Evolutionary conservation across 2,329 filamentous ascomycete species (phyloP), one percentile per base, ranked within the genome.

Genomic region (Lachnellula occidentalis): DNA sequence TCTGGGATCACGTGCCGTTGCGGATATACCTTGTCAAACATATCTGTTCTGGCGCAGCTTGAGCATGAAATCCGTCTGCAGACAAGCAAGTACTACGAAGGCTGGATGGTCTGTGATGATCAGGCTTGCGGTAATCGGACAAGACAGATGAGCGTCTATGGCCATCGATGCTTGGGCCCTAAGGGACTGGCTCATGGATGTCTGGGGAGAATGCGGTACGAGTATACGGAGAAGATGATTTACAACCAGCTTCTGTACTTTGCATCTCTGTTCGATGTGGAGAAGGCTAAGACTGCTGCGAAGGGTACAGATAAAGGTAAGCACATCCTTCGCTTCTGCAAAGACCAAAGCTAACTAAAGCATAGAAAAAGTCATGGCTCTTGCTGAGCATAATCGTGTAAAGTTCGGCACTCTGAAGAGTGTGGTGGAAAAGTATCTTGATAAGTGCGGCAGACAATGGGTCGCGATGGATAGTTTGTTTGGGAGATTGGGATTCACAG

Each of bases 161-260:
- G 94, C 45, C 85, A 87, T 57, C 84, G 91, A 48, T 99, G 94
- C 69, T 78, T 97, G 5, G 94, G 94, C 0, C 90, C 92, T 15
- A 86, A 86, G 62, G 91, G 92, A 1, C 84, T 94, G 3, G 92
- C 88, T 0, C 81, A 85, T 53, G 92, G 90, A 53, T 99, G 94
- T 70, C 75, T 85, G 4, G 94, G 94, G 19, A 83, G 83, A 48
- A 97, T 99, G 92, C 76, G 81, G 21, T 96, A 92, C 69, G 91
- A 95, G 73, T 87, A 89, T 67, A 79, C 81, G 1, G 94, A 97
- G 74, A 92, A 94, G 73, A 86, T 87, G 66, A 80, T 97, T 56
- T 97, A 96, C 74, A 97, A 95, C 71, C 94, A 99, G 73, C 78
- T 99, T 41, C 74, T 97, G 52, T 99, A 96, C 74, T 88, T 92